Evolutionary conservation across 2,329 filamentous ascomycete species (phyloP), one percentile per base, ranked within the genome.

Genomic region (Stylonectria norvegica): DNA sequence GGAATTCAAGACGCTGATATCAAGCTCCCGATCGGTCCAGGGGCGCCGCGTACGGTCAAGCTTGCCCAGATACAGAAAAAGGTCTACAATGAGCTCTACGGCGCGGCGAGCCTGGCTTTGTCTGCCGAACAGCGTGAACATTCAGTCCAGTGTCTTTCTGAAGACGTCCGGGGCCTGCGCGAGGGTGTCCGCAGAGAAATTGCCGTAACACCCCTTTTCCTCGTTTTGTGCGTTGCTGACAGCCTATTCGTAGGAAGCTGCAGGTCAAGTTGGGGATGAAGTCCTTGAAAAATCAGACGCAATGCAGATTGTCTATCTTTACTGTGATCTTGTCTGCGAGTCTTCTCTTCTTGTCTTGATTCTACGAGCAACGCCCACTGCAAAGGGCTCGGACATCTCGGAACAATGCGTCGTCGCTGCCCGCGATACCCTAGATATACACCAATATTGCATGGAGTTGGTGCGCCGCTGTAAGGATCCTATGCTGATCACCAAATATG

Each of bases 81-180:
- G 30, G 48, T 61, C 1, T 64, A 62, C 20, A 57, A 65, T 17
- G 53, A 59, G 5, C 52, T 67, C 1, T 65, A 64, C 36, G 64
- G 62, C 20, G 53, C 59, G 4, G 17, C 20, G 4, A 35, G 38
- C 12, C 9, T 47, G 3, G n/a, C 28, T 1, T 10, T 11, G 16
- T 4, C 36, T 0, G n/a, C 11, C 1, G 2, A 30, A 3, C 7
- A 20, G 3, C 36, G 42, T 2, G 16, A 3, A 2, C 3, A 20
- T 9, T 15, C 20, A 10, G 51, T 36, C 1, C 6, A 30, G 0
- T 7, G 2, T 1, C 40, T 54, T 5, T 28, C 43, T 4, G 23
- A 32, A 10, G 47, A 48, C 8, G n/a, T 55, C 1, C 41, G 40
- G 14, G 33, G 2, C 2, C 22, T 52, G 2, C 38, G 52, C 20